Evolutionary conservation across 306 rosid species (phyloP).

Genomic region (Cucurbita maxima): DNA sequence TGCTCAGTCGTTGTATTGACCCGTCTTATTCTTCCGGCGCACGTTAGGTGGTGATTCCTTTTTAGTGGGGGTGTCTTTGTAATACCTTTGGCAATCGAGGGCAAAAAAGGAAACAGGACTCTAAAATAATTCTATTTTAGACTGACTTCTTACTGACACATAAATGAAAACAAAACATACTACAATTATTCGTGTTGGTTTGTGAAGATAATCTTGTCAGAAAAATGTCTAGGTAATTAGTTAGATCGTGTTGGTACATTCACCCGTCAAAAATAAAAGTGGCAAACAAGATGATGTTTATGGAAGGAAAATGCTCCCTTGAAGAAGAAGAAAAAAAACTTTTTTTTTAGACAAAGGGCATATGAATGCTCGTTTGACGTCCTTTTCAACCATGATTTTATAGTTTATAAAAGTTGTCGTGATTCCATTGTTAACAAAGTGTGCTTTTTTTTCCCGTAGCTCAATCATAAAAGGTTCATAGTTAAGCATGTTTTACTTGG

Average conservation of each 20-base stretch:
- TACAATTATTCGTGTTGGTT: no score
- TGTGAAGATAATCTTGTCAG: no score
- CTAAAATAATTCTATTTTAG: no score
- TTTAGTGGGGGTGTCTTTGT: background rate
- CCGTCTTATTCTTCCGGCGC: background rate
- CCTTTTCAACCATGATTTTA: conserved; percentile 12
- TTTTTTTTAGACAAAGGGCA: background rate
- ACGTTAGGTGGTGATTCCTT: background rate
- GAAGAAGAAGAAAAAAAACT: background rate
- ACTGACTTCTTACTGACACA: no score
- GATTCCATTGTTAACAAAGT: background rate
- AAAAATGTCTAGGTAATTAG: no score
- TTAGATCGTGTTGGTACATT: background rate
- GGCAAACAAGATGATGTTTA: conserved; percentile 11
- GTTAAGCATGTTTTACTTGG: no score
- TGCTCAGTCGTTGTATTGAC: background rate
- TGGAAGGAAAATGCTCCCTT: conserved; percentile 12
- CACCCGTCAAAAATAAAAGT: conserved; percentile 1
- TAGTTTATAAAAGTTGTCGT: background rate
- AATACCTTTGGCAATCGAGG: background rate
- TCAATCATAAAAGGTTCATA: no score
- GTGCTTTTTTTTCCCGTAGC: no score
- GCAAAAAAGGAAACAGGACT: background rate
- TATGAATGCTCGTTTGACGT: conserved; percentile 4
- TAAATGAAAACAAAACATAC: no score